Base-by-base conservation (phyloP, 1,284 basidiomycete genomes). In the Papiliotrema flavescens region DNA sequence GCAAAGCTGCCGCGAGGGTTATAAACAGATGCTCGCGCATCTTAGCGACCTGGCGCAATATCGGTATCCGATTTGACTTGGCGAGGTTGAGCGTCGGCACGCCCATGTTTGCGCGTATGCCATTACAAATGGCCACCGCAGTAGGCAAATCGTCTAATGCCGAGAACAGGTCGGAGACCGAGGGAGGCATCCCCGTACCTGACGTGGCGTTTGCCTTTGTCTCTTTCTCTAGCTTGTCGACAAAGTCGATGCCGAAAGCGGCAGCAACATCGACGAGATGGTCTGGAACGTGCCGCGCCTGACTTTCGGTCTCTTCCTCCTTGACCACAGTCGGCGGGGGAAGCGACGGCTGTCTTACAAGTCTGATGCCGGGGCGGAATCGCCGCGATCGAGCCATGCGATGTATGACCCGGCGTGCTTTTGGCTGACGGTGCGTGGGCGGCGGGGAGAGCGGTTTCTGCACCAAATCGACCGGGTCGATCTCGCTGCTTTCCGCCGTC, bases 141-240 rank as follows among this genome's bases (percentile, higher is more conserved):
- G 52, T 47, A 32, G 40, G 22, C 15, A 53, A 45, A 32, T 64
- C 63, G n/a, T 54, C 49, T 14, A 67, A 40, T 13, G 54, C 47
- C 2, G 57, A 56, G 48, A 69, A 59, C 11, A 69, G 37, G 40
- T 65, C 62, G 14, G 62, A 53, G 15, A 67, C 11, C 17, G 51
- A 39, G 23, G 49, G 34, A 17, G 67, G 67, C 1, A 67, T 48
- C 3, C 36, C 54, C 26, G 56, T 37, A 19, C 66, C 66, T 17
- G 49, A 51, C 15, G 57, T 24, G 26, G 26, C 35, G 17, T 36
- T 23, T 24, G 42, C 46, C 19, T 54, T 54, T 24, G 23, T 15
- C 32, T 52, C 28, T 11, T n/a, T 26, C 24, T 53, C 24, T 8
- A 47, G 49, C 23, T 52, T 44, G 32, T 54, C 47, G 4, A 55